Conservation (phyloP, 805 yeast genomes). For the Schwanniomyces yamadae region DNA sequence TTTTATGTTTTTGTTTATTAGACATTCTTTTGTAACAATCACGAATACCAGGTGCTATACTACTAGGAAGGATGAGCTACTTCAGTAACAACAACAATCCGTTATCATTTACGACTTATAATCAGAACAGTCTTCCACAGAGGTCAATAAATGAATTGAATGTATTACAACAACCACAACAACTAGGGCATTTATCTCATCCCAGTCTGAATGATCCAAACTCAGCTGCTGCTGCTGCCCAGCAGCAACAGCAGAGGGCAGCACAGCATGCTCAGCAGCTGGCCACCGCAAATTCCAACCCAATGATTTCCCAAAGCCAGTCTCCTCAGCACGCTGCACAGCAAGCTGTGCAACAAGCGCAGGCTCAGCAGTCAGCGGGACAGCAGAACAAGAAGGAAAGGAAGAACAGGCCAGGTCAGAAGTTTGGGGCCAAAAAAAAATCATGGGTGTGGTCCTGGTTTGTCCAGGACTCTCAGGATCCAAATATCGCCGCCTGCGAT, state of each 20-base stretch:
- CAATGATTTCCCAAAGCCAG: conserved; percentile 1
- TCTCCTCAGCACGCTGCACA: conserved; percentile 7
- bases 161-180: conserved; percentile 8
- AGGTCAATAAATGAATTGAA: conserved; percentile 11
- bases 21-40: background rate
- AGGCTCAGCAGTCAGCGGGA: conserved; percentile 7
- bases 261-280: conserved; percentile 8
- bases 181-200: conserved; percentile 8
- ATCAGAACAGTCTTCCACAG: conserved; percentile 16
- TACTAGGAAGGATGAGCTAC: conserved; percentile 16
- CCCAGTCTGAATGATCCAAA: conserved; percentile 8
- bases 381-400: conserved; percentile 25
- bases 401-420: conserved; percentile 52
- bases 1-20: conserved; percentile 3
- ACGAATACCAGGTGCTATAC: background rate
- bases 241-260: conserved; percentile 8
- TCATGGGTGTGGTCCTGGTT: conserved; percentile 69
- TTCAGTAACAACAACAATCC: conserved; percentile 15
- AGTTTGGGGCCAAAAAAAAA: conserved; percentile 59
- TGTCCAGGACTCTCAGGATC: conserved; percentile 47
- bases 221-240: conserved; percentile 12
- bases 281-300: background rate
- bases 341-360: conserved; percentile 7
- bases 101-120: conserved; percentile 23
- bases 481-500: conserved; percentile 54